A percentile compares a stretch with the other conserved stretches of the same genome.
Evolutionary conservation across 768 basidiomycete species (phyloP).

Genomic region (Lactarius indigo): DNA sequence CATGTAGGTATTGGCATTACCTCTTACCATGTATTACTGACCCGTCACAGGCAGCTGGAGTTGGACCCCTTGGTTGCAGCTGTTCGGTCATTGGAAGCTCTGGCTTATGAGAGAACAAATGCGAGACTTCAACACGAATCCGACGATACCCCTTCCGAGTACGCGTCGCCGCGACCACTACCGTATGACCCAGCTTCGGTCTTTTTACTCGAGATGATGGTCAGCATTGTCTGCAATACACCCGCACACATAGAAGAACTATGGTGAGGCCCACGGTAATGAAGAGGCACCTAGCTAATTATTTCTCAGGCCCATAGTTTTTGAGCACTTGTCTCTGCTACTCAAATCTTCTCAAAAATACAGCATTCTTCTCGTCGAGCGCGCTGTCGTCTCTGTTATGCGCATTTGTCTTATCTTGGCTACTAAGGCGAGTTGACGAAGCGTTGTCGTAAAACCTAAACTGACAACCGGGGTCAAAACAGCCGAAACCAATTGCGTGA

Average conservation of each 20-base stretch:
- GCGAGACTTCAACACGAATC: conserved; percentile 66
- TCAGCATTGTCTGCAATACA: conserved; percentile 78
- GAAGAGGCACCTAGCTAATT: neutral
- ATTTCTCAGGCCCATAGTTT: conserved; percentile 78
- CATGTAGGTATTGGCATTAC: conserved; percentile 48
- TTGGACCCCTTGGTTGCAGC: conserved; percentile 79
- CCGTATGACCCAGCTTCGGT: conserved; percentile 95
- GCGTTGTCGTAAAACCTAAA: neutral
- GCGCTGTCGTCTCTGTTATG: conserved; percentile 86
- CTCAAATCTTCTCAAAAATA: conserved; percentile 76
- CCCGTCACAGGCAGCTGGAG: conserved; percentile 60
- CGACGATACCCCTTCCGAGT: conserved; percentile 47
- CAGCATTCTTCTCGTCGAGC: conserved; percentile 87
- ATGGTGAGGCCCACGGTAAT: conserved; percentile 54
- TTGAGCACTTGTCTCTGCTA: conserved; percentile 85
- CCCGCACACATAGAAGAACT: conserved; percentile 80
- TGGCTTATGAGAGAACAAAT: conserved; percentile 89
- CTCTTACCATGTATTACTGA: neutral
- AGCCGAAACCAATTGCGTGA: conserved; percentile 78
- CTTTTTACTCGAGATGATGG: conserved; percentile 92
- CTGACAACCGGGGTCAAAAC: neutral
- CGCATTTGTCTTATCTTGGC: conserved; percentile 82
- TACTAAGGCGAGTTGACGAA: conserved; percentile 54
- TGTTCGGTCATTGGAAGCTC: conserved; percentile 79
- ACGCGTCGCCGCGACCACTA: conserved; percentile 47